Conservation (phyloP, 345 rosid species). For the Brassica juncea region DNA sequence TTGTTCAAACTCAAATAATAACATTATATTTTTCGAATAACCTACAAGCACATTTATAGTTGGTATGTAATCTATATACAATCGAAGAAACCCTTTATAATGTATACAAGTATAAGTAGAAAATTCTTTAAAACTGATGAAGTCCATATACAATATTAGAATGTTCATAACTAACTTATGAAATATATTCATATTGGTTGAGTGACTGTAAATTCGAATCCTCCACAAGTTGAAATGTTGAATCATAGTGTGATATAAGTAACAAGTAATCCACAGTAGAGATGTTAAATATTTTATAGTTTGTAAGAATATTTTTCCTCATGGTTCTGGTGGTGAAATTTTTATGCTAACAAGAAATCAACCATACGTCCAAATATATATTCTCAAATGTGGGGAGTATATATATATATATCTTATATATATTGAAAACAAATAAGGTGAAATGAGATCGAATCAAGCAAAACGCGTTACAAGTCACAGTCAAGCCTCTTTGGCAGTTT, state of each 20-base stretch:
- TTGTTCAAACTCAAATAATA: not conserved
- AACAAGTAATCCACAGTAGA: not conserved
- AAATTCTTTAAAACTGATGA: not conserved
- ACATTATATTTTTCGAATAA: not conserved
- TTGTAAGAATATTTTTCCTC: not conserved
- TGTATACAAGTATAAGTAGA: not conserved
- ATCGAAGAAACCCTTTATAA: not conserved
- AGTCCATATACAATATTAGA: not conserved
- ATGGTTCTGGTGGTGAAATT: not conserved
- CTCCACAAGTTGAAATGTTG: not conserved
- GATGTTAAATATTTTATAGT: not conserved
- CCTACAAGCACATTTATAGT: not conserved
- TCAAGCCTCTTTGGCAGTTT: not conserved
- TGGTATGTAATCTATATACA: not conserved
- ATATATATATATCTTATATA: not conserved
- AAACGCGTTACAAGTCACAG: slow-evolving; percentile 32
- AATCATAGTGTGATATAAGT: not conserved
- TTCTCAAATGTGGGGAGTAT: not conserved
- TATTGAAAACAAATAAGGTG: not conserved
- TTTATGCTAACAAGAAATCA: not conserved
- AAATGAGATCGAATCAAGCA: not conserved
- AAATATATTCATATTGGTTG: not conserved
- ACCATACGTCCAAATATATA: not conserved
- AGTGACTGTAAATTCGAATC: not conserved
- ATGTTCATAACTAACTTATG: not conserved